Evolutionary conservation across 108 stramenopile genomes (phyloP).

Genomic region (Parmales sp.): DNA sequence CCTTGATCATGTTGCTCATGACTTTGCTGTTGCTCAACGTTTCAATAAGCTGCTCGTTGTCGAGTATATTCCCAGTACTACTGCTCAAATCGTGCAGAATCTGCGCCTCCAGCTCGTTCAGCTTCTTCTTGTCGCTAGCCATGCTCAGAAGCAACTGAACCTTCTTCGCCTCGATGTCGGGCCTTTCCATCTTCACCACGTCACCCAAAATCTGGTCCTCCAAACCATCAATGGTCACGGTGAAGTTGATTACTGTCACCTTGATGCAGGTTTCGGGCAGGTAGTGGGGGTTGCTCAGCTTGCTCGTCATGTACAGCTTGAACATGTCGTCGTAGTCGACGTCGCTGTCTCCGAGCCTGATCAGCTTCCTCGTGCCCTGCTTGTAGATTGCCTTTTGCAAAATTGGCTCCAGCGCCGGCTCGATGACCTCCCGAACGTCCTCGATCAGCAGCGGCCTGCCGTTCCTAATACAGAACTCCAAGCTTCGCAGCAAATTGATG

Average conservation of each 20-base stretch:
- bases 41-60: constrained; percentile 51
- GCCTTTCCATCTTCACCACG: constrained; percentile 40
- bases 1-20: constrained; percentile 36
- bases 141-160: constrained; percentile 41
- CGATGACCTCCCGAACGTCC: constrained; percentile 44
- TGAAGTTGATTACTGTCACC: constrained; percentile 56
- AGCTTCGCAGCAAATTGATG: constrained; percentile 30
- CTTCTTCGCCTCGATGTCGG: constrained; percentile 44
- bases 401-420: constrained; percentile 49
- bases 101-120: constrained; percentile 40
- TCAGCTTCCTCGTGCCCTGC: constrained; percentile 41
- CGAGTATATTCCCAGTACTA: constrained; percentile 43
- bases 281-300: constrained; percentile 61
- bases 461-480: constrained; percentile 47
- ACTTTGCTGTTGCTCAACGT: constrained; percentile 44
- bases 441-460: constrained; percentile 48
- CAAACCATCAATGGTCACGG: constrained; percentile 47
- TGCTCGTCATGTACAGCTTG: constrained; percentile 50
- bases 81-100: constrained; percentile 41
- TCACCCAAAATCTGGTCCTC: constrained; percentile 52
- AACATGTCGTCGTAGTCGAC: constrained; percentile 48
- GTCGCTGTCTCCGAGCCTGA: constrained; percentile 47
- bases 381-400: constrained; percentile 44
- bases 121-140: constrained; percentile 45
- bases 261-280: constrained; percentile 57